Base-by-base conservation (phyloP, 140 eudicot genomes). In the Flaveria floridana region DNA sequence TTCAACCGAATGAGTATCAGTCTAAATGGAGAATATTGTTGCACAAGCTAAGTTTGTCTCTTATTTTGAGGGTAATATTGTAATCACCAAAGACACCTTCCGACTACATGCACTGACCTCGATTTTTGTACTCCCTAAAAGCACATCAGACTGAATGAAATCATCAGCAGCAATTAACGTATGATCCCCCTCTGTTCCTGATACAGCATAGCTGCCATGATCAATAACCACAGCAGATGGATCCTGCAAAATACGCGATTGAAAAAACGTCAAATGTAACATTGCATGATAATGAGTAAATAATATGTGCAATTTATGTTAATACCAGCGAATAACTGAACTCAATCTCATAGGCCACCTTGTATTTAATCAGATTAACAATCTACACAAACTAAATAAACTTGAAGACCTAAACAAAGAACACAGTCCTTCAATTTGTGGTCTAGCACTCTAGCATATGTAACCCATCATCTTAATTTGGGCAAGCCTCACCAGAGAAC, bases 211-310 rank as follows among this genome's bases (percentile, higher is more conserved):
- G 83, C 88, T 86, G 2, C 80, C 85, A 83, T 92, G 98, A 75
- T 92, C 98, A 26, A 89, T 86, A 63, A 92, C 98, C 87, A 89
- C 34, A 16, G 98, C 86, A 47, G 93, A 79, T 6, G 90, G 80
- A 75, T 92, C 98, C 95, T 92, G 76, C 70, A 6, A 3, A 23
- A 20, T 70, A 4, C 6, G 2, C 18, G 16, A 0, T 64, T 8
- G 30, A 44, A 63, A 44, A 71, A 25, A 30, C 6, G 39, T 64
- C 71, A 81, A 14, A 5, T 0, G 8, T 34, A 34, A 34, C 41
- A 34, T 34, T 0, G 1, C 41, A 5, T 34, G 41, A 34, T 34
- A 5, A 62, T 51, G 57, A 51, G n/a, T 15, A 51, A 14, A 15
- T 13, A 15, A 6, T 51, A 5, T 6, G 23, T 53, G 5, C 25